These are phyloP conservation scores for Trifolium dubium DNA, from an alignment of 306 rosid genomes.

Conservation along the genomic window DNA sequence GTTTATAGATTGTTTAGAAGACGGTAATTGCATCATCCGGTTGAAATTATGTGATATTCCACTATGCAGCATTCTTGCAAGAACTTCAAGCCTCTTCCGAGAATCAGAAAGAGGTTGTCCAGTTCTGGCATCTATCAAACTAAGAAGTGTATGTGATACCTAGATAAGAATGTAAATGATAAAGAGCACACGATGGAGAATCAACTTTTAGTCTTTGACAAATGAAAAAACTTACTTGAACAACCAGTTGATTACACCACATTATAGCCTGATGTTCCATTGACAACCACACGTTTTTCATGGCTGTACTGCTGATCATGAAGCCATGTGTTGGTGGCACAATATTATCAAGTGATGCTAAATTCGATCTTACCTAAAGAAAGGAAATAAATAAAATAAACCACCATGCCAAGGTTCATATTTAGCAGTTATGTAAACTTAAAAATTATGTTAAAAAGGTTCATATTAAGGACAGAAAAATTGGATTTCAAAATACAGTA, in stretches of 20 bases:
- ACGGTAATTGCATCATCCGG: constrained; percentile 57
- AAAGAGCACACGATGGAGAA: constrained; percentile 45
- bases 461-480: constrained; percentile 9
- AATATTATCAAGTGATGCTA: constrained; percentile 86
- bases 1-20: constrained; percentile 52
- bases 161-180: constrained; percentile 52
- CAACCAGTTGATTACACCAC: constrained; percentile 96
- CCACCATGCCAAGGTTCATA: constrained; percentile 31
- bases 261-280: constrained; percentile 98
- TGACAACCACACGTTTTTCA: constrained; percentile 97
- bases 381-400: constrained; percentile 41
- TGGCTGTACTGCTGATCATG: constrained; percentile 91
- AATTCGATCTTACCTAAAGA: constrained; percentile 76
- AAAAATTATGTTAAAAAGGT: constrained; percentile 33
- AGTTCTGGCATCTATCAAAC: constrained; percentile 76
- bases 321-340: constrained; percentile 98
- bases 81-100: constrained; percentile 64
- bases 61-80: constrained; percentile 87
- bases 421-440: constrained; percentile 30
- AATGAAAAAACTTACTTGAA: constrained; percentile 69
- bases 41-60: constrained; percentile 75
- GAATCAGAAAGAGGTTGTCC: constrained; percentile 76
- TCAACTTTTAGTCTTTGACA: constrained; percentile 22
- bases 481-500: not conserved
- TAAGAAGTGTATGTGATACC: constrained; percentile 96